Percentiles rank a stretch among this genome's conserved stretches.
These are phyloP conservation scores for Pelargonium citronellum DNA, from an alignment of 441 rosid genomes.

Conservation along the genomic window DNA sequence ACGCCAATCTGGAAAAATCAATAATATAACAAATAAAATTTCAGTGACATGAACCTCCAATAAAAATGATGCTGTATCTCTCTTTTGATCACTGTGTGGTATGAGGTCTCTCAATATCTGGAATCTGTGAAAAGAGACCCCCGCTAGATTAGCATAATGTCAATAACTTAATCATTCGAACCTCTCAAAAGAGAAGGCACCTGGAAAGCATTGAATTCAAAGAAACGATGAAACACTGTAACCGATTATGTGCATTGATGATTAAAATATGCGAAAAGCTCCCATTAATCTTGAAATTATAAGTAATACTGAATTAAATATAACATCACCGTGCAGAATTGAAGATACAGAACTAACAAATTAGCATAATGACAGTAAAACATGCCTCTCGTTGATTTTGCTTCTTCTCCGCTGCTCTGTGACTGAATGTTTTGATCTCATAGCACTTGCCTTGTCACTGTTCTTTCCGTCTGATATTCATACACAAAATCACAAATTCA, in stretches of 20 bases:
- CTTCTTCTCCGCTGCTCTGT: slow-evolving; percentile 4
- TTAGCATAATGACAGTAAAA: background rate
- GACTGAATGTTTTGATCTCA: slow-evolving; percentile 7
- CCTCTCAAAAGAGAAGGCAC: background rate
- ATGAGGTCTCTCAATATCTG: slow-evolving; percentile 7
- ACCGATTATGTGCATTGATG: background rate
- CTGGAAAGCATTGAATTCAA: background rate
- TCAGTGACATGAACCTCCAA: slow-evolving; percentile 41
- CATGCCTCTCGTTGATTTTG: slow-evolving; percentile 9
- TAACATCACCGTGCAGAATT: background rate
- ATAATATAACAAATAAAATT: background rate
- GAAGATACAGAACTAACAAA: background rate
- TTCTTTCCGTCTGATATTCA: background rate
- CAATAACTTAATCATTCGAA: background rate
- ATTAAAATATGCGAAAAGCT: background rate
- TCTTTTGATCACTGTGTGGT: slow-evolving; percentile 7
- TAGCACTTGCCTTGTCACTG: slow-evolving; percentile 2
- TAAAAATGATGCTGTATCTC: slow-evolving; percentile 19
- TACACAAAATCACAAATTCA: background rate
- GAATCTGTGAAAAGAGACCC: background rate
- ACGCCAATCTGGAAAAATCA: slow-evolving; percentile 18
- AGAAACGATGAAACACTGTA: background rate
- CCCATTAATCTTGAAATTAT: background rate
- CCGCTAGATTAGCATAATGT: background rate
- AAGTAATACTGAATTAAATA: background rate